Percentiles rank a stretch among this genome's conserved stretches.
Evolutionary conservation across 306 rosid genomes (phyloP).

Genomic region (Cucumis melo): DNA sequence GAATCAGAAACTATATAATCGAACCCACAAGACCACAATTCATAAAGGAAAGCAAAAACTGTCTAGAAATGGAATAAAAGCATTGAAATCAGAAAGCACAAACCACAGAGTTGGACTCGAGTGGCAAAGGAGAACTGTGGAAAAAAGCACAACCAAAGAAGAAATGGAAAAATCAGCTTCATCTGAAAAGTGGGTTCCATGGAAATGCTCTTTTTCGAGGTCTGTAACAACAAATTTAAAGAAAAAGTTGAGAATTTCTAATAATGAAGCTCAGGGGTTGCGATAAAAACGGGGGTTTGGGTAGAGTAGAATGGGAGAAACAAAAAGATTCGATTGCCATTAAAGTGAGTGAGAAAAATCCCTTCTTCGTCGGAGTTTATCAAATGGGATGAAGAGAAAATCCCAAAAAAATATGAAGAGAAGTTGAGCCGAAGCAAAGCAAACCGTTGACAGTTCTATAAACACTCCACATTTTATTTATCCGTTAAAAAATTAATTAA

Average conservation of each 20-base stretch:
- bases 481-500: not conserved
- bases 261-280: not conserved
- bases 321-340: not conserved
- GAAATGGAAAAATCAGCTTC: not conserved
- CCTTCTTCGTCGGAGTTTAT: not conserved
- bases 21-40: not conserved
- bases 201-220: not conserved
- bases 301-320: not conserved
- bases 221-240: not conserved
- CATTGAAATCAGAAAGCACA: not conserved
- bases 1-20: not conserved
- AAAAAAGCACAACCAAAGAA: not conserved
- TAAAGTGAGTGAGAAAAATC: not conserved
- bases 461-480: not conserved
- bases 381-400: not conserved
- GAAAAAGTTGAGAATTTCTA: not conserved
- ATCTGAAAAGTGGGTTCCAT: not conserved
- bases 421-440: not conserved
- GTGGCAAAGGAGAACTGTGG: not conserved
- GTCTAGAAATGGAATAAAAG: not conserved
- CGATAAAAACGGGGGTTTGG: not conserved
- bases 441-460: not conserved
- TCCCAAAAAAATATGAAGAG: not conserved
- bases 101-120: slow-evolving; percentile 1
- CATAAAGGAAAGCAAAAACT: not conserved